Percentiles rank a stretch among this genome's conserved stretches.
These are phyloP conservation scores for Acorus calamus DNA, from an alignment of 106 monocot species.

Conservation along the genomic window DNA sequence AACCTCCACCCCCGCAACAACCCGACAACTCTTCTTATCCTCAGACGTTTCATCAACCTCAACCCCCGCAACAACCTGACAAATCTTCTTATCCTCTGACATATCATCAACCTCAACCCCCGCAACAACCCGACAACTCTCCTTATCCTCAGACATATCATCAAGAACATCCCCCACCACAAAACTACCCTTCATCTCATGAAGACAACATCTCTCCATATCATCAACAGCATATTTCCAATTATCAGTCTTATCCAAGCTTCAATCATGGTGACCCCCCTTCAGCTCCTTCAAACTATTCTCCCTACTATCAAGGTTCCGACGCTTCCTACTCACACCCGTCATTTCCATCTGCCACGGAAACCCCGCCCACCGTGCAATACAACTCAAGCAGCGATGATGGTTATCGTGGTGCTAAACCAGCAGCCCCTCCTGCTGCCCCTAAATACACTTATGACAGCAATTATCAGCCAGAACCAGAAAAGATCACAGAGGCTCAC, in stretches of 20 bases:
- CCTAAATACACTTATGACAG: conserved; percentile 37
- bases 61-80: conserved; percentile 18
- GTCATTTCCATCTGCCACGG: conserved; percentile 14
- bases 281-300: conserved; percentile 36
- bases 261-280: conserved; percentile 47
- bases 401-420: conserved; percentile 5
- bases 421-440: conserved; percentile 16
- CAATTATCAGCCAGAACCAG: conserved; percentile 55
- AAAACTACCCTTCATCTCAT: conserved; percentile 17
- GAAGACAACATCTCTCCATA: not conserved
- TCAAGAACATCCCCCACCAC: conserved; percentile 5
- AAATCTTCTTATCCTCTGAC: not conserved
- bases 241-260: conserved; percentile 69
- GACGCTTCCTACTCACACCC: conserved; percentile 17
- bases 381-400: conserved; percentile 7
- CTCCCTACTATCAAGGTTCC: conserved; percentile 36
- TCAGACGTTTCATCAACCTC: conserved; percentile 18
- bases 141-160: not conserved
- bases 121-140: not conserved
- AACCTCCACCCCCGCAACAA: conserved; percentile 6
- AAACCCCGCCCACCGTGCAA: conserved; percentile 9
- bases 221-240: conserved; percentile 2
- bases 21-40: conserved; percentile 29
- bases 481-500: conserved; percentile 69
- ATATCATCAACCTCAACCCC: not conserved